Evolutionary conservation across 148 eudicot species (phyloP), one percentile per base, ranked within the genome.

Genomic region (Dysphania ambrosioides): DNA sequence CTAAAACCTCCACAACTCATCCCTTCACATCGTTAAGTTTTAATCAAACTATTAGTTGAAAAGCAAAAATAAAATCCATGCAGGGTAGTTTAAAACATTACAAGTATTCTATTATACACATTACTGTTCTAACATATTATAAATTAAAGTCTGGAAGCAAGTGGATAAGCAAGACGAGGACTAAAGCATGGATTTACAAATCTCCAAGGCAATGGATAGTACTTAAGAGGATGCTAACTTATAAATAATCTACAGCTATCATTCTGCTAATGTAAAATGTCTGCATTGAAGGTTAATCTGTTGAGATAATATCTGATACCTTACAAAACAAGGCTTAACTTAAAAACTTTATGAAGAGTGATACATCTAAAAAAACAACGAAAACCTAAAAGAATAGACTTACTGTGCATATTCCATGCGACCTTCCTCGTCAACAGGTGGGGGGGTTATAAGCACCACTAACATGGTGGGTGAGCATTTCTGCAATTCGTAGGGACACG

Each of bases 401-500:
- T 84, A 94, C 98, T 83, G 75, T 73, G 96, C 91, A 84, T 70
- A 87, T 38, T 81, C 82, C 81, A 86, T 81, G 53, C 98, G 96
- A 18, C 96, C 96, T 72, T 83, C 84, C 76, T 87, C 91, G 23
- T 91, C 93, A 73, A 94, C n/a, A 5, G 98, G 98, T 67, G 97
- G 97, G 35, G 93, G 93, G 80, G 96, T 86, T 78, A 94, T 85
- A 72, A 94, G 88, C 66, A 94, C 90, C 72, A 91, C 89, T 76
- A 91, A 77, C 82, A 90, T 84, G 31, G 64, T 66, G 49, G 89
- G 82, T 35, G 95, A 90, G 81, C 90, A 88, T 72, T 88, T 80
- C 98, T 91, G 86, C 84, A 73, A 74, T 64, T 76, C 27, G 24
- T 40, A 65, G 27, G 27, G 38, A 47, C 30, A 29, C 11, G 32